Evolutionary conservation across 2,329 filamentous ascomycete genomes (phyloP).

Genomic region (Blumeria hordei): DNA sequence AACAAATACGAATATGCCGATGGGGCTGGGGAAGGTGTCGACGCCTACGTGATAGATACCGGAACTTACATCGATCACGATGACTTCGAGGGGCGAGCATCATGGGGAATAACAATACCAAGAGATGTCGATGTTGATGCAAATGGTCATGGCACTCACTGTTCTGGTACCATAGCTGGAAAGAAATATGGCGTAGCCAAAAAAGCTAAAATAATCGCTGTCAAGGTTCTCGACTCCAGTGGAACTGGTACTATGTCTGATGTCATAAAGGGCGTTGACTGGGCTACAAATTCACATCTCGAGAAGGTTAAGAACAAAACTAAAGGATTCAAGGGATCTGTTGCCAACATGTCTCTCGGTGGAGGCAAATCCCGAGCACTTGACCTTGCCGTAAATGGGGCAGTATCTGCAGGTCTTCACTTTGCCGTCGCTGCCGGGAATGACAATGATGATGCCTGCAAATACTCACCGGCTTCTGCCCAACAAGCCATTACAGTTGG

Average conservation of each 20-base stretch:
- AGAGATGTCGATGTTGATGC: constrained; percentile 76
- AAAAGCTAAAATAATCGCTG: constrained; percentile 88
- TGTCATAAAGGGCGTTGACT: constrained; percentile 96
- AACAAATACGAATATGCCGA: constrained; percentile 93
- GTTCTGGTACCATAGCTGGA: constrained; percentile 90
- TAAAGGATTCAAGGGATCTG: constrained; percentile 95
- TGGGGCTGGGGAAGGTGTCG: constrained; percentile 86
- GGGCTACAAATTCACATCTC: constrained; percentile 57
- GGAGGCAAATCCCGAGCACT: constrained; percentile 89
- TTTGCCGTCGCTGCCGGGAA: constrained; percentile 97
- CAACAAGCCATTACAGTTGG: constrained; percentile 85
- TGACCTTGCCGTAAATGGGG: constrained; percentile 81
- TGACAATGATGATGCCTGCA: constrained; percentile 96
- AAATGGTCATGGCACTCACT: constrained; percentile 97
- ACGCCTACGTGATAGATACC: constrained; percentile 96
- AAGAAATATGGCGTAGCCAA: constrained; percentile 99
- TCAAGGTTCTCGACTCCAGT: constrained; percentile 96
- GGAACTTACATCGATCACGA: constrained; percentile 86
- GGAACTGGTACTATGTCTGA: constrained; percentile 97
- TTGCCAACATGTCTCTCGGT: constrained; percentile 97
- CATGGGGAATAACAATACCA: constrained; percentile 95
- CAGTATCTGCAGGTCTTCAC: constrained; percentile 76
- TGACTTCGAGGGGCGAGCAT: constrained; percentile 87
- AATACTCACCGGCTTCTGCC: constrained; percentile 92
- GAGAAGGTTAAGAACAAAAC: constrained; percentile 59